These are phyloP conservation scores for Apiospora malaysiana DNA, from an alignment of 2,329 filamentous ascomycete genomes.

Conservation along the genomic window DNA sequence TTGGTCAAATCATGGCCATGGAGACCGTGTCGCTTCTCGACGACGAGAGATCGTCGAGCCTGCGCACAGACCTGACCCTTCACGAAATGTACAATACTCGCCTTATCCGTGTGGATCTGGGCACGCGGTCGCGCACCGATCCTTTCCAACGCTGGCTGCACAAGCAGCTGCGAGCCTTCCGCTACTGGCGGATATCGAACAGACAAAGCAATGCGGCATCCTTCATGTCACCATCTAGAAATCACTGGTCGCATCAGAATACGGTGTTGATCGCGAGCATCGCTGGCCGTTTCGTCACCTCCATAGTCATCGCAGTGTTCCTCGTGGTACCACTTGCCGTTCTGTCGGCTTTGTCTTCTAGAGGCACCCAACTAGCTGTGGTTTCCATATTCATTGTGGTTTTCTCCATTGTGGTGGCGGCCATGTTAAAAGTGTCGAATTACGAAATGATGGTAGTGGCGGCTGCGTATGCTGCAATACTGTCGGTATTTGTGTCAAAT, in stretches of 20 bases:
- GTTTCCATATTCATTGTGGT: constrained; percentile 30
- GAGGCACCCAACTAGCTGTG: constrained; percentile 20
- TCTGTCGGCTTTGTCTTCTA: background rate
- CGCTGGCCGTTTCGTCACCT: too few relatives aligned
- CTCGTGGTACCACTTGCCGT: constrained; percentile 18
- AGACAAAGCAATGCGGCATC: too few relatives aligned
- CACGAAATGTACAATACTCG: constrained; percentile 42
- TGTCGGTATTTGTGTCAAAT: constrained; percentile 33
- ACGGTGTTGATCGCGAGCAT: too few relatives aligned
- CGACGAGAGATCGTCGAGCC: constrained; percentile 27
- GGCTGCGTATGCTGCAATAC: constrained; percentile 35
- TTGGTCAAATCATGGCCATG: constrained; percentile 35
- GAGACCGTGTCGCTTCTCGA: constrained; percentile 33
- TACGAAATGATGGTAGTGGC: constrained; percentile 33
- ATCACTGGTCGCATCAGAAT: too few relatives aligned
- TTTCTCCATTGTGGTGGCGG: constrained; percentile 29
- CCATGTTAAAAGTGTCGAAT: constrained; percentile 32
- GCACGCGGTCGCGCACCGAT: too few relatives aligned
- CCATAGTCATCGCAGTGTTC: constrained; percentile 6
- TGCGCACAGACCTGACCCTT: constrained; percentile 36
- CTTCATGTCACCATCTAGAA: too few relatives aligned
- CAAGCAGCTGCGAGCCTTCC: too few relatives aligned
- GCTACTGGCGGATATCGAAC: too few relatives aligned
- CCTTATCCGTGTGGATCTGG: constrained; percentile 39
- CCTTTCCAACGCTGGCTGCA: too few relatives aligned